Conservation (phyloP, 495 filamentous ascomycete species). For the Penicillium bovifimosum region DNA sequence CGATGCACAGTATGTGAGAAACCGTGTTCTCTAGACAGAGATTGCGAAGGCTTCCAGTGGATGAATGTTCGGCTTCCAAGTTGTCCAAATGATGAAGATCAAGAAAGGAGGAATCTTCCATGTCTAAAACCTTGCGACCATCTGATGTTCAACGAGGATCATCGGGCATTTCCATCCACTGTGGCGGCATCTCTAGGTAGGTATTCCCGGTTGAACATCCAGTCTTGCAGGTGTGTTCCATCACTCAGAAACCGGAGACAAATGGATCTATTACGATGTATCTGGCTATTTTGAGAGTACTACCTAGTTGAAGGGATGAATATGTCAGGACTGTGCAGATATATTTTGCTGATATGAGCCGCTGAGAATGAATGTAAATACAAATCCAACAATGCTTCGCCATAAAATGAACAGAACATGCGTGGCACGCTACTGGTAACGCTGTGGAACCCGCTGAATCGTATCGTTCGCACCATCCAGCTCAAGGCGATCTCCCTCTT, state of each 20-base stretch:
- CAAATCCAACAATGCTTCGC: background rate
- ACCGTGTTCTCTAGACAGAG: background rate
- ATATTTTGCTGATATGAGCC: background rate
- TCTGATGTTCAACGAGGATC: background rate
- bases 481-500: slow-evolving; percentile 29
- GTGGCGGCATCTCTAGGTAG: background rate
- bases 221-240: no score
- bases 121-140: background rate
- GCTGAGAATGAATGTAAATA: background rate
- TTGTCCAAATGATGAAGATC: background rate
- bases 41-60: background rate
- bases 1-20: no score
- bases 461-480: slow-evolving; percentile 26
- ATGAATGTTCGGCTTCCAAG: background rate
- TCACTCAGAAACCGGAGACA: background rate
- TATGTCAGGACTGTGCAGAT: background rate
- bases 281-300: background rate
- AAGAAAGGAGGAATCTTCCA: background rate
- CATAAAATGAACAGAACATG: slow-evolving; percentile 4
- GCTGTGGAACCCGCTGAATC: slow-evolving; percentile 28
- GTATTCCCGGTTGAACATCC: no score
- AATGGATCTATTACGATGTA: no score
- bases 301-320: background rate
- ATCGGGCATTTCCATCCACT: background rate
- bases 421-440: slow-evolving; percentile 19